Evolutionary conservation across 1,284 basidiomycete species (phyloP), one percentile per base, ranked within the genome.

Genomic region (Boletus smithii): DNA sequence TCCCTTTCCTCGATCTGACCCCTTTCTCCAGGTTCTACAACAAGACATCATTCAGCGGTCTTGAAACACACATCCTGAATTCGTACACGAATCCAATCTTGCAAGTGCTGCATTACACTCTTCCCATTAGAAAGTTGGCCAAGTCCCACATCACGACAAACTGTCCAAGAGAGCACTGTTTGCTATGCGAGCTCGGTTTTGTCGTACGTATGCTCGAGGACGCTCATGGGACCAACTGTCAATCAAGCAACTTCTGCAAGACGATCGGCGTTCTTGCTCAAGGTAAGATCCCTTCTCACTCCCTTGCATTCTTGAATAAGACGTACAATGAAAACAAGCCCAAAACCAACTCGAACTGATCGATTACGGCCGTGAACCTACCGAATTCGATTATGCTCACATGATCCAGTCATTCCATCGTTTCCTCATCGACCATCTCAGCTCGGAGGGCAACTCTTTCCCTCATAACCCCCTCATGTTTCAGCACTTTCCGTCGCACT

Each of bases 1-100:
- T 22, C 27, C 14, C 13, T 43, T 18, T 37, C 14, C 26, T 34
- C 13, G 3, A 0, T 29, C 41, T 43, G 33, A 61, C 23, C 0
- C 8, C 9, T 14, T 10, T 29, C 14, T 42, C n/a, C 49, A 94
- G 92, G 1, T 97, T 91, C 64, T 97, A 93, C 70, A 97, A 97
- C 68, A 84, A 82, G 61, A 98, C 97, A 0, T 67, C 78, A 22
- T 94, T 83, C 63, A 94, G 91, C 49, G 97, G 97, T 4, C 77
- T 99, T 41, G 97, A 99, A 69, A 97, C 95, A 1, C 93, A 99
- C 65, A 98, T 99, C 51, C 76, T 91, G 44, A 97, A 98, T 67
- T 98, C 94, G 16, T 99, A 99, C 70, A 97, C 95, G 22, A 99
- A 99, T 63, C 75, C 93, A 1, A 69, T 98, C 20, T 72, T 99